phyloP scores from a whole-genome alignment of 1,139 yeast species.

The Geotrichum histeridarum region DNA sequence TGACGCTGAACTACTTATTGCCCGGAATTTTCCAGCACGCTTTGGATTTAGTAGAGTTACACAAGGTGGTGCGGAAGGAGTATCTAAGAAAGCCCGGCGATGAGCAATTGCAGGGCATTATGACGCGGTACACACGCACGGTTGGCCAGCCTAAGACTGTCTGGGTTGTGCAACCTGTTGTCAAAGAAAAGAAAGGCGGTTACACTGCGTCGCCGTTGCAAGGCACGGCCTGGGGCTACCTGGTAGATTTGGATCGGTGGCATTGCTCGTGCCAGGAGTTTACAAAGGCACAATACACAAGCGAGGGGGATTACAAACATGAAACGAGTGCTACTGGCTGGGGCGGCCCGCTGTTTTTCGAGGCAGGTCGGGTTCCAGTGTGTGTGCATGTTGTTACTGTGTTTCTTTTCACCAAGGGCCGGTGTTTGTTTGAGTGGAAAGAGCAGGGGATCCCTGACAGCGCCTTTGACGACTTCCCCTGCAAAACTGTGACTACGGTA shows the following conservation, averaged over 20 bases:
- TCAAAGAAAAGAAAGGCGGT: constrained; percentile 8
- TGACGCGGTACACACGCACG: constrained; percentile 4
- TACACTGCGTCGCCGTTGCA: constrained; percentile 9
- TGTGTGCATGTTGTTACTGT: constrained; percentile 14
- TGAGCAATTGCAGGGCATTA: constrained; percentile 6
- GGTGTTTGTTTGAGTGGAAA: constrained; percentile 8
- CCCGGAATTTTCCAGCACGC: constrained; percentile 27
- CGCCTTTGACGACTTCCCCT: neutral
- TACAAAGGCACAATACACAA: constrained; percentile 15
- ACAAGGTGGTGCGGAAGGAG: constrained; percentile 13
- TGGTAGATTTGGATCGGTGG: constrained; percentile 16
- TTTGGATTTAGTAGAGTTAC: constrained; percentile 24
- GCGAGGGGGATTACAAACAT: neutral
- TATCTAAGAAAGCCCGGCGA: neutral
- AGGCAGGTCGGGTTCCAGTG: constrained; percentile 9
- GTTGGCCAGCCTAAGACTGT: neutral
- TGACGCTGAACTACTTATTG: constrained; percentile 26
- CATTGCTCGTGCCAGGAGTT: constrained; percentile 17
- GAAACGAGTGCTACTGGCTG: constrained; percentile 2
- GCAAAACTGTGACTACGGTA: neutral
- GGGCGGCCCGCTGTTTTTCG: constrained; percentile 2
- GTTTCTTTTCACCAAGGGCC: constrained; percentile 11
- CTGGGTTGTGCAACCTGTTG: constrained; percentile 14
- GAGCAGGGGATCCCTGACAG: neutral
- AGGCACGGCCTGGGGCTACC: constrained; percentile 11